A percentile compares a stretch with the other conserved stretches of the same genome.
These are phyloP conservation scores for Magnusiomyces starmeri DNA, from an alignment of 1,139 yeast species.

Conservation along the genomic window DNA sequence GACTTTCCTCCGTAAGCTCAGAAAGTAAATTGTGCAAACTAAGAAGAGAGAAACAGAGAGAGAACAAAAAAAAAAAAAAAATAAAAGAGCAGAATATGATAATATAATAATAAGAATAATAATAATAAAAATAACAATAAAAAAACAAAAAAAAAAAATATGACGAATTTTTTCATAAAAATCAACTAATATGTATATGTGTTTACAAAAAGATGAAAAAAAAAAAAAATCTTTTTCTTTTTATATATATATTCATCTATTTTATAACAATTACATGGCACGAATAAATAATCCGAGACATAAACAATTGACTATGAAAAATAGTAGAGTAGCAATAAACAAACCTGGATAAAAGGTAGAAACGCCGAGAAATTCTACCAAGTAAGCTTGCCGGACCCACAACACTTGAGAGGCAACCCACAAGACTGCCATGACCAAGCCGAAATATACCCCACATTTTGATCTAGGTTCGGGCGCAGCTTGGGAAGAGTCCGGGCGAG, in stretches of 20 bases:
- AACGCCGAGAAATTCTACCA: constrained; percentile 71
- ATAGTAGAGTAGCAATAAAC: constrained; percentile 51
- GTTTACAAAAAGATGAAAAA: too few relatives aligned
- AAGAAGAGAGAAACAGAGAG: not conserved
- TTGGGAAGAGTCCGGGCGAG: too few relatives aligned
- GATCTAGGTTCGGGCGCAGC: not conserved
- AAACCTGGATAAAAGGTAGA: constrained; percentile 58
- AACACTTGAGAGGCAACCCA: constrained; percentile 70
- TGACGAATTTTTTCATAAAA: too few relatives aligned
- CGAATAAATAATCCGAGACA: constrained; percentile 52
- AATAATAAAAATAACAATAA: too few relatives aligned
- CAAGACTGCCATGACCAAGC: constrained; percentile 35
- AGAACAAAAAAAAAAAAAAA: not conserved
- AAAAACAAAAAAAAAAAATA: too few relatives aligned
- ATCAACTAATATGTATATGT: too few relatives aligned
- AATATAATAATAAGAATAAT: not conserved
- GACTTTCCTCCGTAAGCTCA: constrained; percentile 22
- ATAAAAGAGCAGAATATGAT: not conserved
- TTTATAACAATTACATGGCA: constrained; percentile 30
- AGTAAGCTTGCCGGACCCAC: constrained; percentile 77
- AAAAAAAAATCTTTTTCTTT: not conserved
- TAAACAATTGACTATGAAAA: constrained; percentile 64
- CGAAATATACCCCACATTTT: constrained; percentile 1
- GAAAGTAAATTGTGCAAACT: constrained; percentile 1
- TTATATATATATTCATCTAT: not conserved